These are phyloP conservation scores for Epichloe elymi DNA, from an alignment of 2,329 filamentous ascomycete genomes.

Conservation along the genomic window DNA sequence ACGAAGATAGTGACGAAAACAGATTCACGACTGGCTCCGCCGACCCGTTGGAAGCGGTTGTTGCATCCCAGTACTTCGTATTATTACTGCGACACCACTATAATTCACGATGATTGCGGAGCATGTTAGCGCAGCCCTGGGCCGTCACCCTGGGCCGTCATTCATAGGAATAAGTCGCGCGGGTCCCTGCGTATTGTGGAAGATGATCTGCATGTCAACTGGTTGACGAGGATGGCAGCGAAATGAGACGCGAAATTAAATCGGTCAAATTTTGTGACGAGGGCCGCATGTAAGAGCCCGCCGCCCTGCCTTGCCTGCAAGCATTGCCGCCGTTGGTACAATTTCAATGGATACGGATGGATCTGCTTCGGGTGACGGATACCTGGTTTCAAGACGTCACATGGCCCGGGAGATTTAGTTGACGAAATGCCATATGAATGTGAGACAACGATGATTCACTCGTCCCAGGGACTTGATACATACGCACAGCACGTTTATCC, in stretches of 20 bases:
- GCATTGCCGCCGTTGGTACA: background rate
- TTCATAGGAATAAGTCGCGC: background rate
- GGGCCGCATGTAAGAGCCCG: background rate
- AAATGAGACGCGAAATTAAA: constrained; percentile 10
- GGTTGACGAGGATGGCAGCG: constrained; percentile 3
- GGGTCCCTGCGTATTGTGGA: background rate
- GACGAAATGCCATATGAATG: background rate
- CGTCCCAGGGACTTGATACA: background rate
- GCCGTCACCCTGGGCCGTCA: no score
- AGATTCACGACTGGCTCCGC: background rate
- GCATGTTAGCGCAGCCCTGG: background rate
- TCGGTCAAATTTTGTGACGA: background rate
- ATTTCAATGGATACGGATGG: background rate
- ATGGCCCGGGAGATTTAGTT: constrained; percentile 1
- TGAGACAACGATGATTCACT: background rate
- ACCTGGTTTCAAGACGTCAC: background rate
- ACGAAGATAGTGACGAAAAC: background rate
- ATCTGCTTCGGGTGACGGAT: background rate
- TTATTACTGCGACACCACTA: background rate
- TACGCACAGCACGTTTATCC: background rate
- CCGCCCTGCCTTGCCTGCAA: background rate
- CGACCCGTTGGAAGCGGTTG: background rate
- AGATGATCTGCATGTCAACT: constrained; percentile 7
- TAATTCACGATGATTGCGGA: background rate
- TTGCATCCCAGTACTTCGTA: background rate